Evolutionary conservation across 176 grass and related monocot species (phyloP).

Genomic region (Stipa capillata): DNA sequence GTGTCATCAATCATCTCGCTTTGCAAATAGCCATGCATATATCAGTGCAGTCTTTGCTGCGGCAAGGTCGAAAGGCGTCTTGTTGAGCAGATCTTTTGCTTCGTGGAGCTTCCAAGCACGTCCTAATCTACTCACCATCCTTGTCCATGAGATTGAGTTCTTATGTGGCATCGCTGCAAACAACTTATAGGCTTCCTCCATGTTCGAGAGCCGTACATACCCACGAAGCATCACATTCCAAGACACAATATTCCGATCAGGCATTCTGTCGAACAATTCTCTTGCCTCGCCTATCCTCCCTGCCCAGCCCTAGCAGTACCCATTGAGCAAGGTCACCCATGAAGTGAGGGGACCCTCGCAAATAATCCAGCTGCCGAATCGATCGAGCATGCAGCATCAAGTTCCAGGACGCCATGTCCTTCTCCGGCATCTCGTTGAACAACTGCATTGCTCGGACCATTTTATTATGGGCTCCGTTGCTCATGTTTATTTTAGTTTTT

Average conservation of each 20-base stretch:
- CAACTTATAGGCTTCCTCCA: slow-evolving; percentile 37
- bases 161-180: slow-evolving; percentile 42
- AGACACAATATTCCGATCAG: slow-evolving; percentile 31
- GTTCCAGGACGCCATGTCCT: slow-evolving; percentile 54
- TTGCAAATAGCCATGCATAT: slow-evolving; percentile 50
- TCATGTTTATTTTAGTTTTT: too few species aligned
- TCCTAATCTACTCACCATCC: slow-evolving; percentile 38
- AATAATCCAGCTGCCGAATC: slow-evolving; percentile 26
- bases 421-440: slow-evolving; percentile 39
- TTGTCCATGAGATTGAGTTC: slow-evolving; percentile 48
- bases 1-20: slow-evolving; percentile 29
- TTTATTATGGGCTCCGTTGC: slow-evolving; percentile 15
- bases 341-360: slow-evolving; percentile 33
- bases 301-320: slow-evolving; percentile 29
- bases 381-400: slow-evolving; percentile 43
- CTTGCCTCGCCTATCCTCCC: slow-evolving; percentile 31
- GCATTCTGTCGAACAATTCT: slow-evolving; percentile 45
- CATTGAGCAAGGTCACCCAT: slow-evolving; percentile 56
- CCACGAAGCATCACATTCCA: slow-evolving; percentile 61
- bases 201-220: slow-evolving; percentile 1
- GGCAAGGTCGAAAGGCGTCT: slow-evolving; percentile 41
- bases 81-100: slow-evolving; percentile 39
- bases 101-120: slow-evolving; percentile 39
- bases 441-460: slow-evolving; percentile 20
- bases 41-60: slow-evolving; percentile 52